phyloP scores from a whole-genome alignment of 495 filamentous ascomycete species.

The Tetracladium setigerum region DNA sequence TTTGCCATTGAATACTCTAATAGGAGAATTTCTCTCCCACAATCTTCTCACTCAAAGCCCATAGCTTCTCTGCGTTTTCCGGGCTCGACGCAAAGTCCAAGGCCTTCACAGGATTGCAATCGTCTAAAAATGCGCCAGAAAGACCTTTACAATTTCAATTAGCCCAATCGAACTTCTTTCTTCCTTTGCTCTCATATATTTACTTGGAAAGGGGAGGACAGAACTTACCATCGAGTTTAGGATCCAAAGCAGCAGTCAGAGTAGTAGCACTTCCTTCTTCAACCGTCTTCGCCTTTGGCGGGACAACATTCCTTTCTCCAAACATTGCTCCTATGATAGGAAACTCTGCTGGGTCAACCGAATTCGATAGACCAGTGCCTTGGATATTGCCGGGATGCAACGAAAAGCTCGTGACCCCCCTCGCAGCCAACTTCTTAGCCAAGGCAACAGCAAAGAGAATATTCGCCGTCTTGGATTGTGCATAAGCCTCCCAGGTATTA shows the following conservation, averaged over 20 bases:
- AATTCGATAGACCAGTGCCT: conserved; percentile 9
- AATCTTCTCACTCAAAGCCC: conserved; percentile 6
- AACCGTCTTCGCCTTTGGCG: conserved; percentile 24
- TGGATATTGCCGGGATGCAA: conserved; percentile 26
- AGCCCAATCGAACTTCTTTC: neutral
- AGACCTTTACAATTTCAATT: neutral
- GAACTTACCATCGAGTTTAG: neutral
- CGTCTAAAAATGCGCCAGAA: neutral
- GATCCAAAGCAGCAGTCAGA: conserved; percentile 2
- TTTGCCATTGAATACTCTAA: conserved; percentile 21
- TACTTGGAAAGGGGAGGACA: no score
- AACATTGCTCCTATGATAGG: conserved; percentile 22
- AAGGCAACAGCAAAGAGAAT: conserved; percentile 47
- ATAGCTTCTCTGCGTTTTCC: conserved; percentile 5
- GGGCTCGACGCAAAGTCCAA: neutral
- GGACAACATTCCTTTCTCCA: conserved; percentile 12
- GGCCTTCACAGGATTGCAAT: neutral
- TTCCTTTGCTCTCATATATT: no score
- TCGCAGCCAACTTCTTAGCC: conserved; percentile 13
- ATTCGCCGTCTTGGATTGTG: conserved; percentile 50
- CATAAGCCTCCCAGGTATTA: conserved; percentile 36
- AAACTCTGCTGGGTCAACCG: no score
- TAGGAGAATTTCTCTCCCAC: conserved; percentile 5
- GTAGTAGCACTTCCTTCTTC: conserved; percentile 3
- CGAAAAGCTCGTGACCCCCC: conserved; percentile 21